Evolutionary conservation across 75 land plant species (phyloP).

Genomic region (Cryptomeria japonica): DNA sequence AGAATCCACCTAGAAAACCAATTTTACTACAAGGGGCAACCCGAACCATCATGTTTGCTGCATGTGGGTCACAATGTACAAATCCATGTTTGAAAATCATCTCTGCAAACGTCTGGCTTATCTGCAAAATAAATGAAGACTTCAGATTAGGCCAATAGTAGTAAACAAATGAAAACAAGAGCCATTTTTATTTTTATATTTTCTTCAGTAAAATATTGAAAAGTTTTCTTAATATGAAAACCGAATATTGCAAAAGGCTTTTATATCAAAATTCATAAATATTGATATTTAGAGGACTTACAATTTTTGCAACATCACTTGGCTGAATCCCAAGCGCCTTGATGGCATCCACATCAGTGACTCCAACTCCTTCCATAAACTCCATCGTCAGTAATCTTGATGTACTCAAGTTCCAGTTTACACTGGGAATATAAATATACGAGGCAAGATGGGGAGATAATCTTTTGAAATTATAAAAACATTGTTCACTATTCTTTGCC

Average conservation of each 20-base stretch:
- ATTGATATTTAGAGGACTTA: constrained; percentile 25
- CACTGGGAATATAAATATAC: constrained; percentile 74
- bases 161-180: constrained; percentile 7
- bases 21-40: constrained; percentile 40
- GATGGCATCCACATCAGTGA: constrained; percentile 81
- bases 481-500: constrained; percentile 80
- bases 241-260: not conserved
- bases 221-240: not conserved
- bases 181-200: not conserved
- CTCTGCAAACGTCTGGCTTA: constrained; percentile 89
- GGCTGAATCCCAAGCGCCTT: constrained; percentile 69
- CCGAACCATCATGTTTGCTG: constrained; percentile 90
- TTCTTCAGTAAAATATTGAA: not conserved
- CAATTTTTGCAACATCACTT: constrained; percentile 77
- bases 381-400: constrained; percentile 87
- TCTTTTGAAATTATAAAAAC: constrained; percentile 71
- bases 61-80: constrained; percentile 99
- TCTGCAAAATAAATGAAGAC: constrained; percentile 35
- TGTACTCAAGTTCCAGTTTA: constrained; percentile 81
- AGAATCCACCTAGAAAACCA: constrained; percentile 39
- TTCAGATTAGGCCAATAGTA: not conserved
- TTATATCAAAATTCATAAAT: not conserved
- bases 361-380: constrained; percentile 85
- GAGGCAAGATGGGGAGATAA: constrained; percentile 80
- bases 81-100: constrained; percentile 99